Evolutionary conservation across 257 asterid species (phyloP), one percentile per base, ranked within the genome.

Genomic region (Leptodermis oblonga): DNA sequence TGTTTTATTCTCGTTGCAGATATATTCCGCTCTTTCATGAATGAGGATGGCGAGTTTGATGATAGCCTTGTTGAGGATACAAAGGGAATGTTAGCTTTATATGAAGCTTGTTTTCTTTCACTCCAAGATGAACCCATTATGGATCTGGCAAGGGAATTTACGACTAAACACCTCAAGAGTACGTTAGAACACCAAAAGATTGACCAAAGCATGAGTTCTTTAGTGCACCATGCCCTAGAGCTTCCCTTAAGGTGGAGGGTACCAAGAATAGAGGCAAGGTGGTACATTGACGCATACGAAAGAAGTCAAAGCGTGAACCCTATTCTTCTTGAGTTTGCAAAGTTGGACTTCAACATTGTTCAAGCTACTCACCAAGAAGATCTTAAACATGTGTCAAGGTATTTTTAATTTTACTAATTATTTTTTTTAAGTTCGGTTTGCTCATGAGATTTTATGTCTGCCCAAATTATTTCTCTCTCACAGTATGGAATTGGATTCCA

Each of bases 81-180:
- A 8, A 66, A 70, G 70, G 82, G 82, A 59, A 46, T 78, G 62
- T 51, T 73, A 13, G 42, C 65, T 49, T 58, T 77, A 48, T 77
- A 77, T 23, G 82, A 77, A 63, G 78, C 81, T 30, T 77, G 69
- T 13, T 73, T 51, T 54, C 70, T 68, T 0, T 20, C 33, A 23
- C 22, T 45, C 13, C 75, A 62, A 62, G 70, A 53, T 25, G 78
- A 72, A 63, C 22, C 15, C n/a, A 31, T 5, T 10, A 14, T 68
- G 18, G 72, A 68, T 10, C 26, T 55, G 41, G 78, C 74, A 36
- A 72, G 62, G 63, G 72, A 45, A 54, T 77, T 70, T 31, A 30
- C 80, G 2, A 42, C 54, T 1, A 71, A 63, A 9, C 63, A 76
- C 43, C 68, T 76, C 17, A 46, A 45, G 31, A 49, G 56, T 1